phyloP scores from a whole-genome alignment of 192 early-diverging fungal species.

The Linnemannia schmuckeri region DNA sequence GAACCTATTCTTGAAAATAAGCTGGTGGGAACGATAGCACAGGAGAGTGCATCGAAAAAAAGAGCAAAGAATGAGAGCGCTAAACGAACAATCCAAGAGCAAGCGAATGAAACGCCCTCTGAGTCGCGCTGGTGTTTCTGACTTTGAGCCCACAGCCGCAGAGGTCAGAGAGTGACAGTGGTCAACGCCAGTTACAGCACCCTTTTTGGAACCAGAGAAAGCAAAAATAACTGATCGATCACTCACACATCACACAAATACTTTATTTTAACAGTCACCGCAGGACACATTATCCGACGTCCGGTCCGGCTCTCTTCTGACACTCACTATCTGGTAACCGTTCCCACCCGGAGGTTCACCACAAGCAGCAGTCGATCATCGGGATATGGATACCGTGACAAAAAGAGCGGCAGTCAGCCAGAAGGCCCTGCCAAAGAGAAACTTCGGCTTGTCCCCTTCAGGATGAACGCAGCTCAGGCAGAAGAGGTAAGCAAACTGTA shows the following conservation, averaged over 20 bases:
- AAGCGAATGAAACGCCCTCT: background rate
- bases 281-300: background rate
- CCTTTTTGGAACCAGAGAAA: no score
- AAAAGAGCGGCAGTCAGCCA: background rate
- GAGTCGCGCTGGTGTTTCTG: background rate
- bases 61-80: background rate
- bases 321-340: background rate
- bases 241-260: background rate
- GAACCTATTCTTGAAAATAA: background rate
- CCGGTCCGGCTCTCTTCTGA: background rate
- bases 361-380: background rate
- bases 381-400: slow-evolving; percentile 21
- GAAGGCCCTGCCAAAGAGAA: slow-evolving; percentile 60
- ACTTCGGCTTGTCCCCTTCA: slow-evolving; percentile 60
- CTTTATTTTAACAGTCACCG: slow-evolving; percentile 5
- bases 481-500: slow-evolving; percentile 54
- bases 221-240: background rate
- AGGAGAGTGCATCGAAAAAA: background rate
- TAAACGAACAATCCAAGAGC: background rate
- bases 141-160: background rate
- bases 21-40: background rate
- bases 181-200: background rate
- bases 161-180: background rate
- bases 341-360: background rate
- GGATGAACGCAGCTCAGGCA: slow-evolving; percentile 61